Base-by-base conservation (phyloP, 805 yeast species). In the Martiniozyma abietophila region DNA sequence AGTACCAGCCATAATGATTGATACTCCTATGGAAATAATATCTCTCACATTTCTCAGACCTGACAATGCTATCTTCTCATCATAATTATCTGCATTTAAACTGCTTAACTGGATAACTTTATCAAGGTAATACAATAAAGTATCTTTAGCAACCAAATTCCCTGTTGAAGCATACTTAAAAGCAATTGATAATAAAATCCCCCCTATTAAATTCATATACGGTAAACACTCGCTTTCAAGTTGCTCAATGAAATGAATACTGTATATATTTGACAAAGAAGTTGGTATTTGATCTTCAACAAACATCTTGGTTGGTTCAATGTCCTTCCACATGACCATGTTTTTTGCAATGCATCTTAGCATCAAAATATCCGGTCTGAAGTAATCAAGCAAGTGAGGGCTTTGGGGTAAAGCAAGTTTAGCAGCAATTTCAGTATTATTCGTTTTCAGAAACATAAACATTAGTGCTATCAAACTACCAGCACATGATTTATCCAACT, bases 1-100 rank as follows among this genome's bases (percentile, higher is more conserved):
- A n/a, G 86, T 74, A 1, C 96, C 95, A 2, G 95, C 88, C 82
- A 85, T 81, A 0, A 86, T 67, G 18, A 84, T 63, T 0, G 96
- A 71, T 6, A 71, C 54, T 7, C 92, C 69, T 5, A 89, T 53
- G 1, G 78, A 67, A 10, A 85, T 45, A 1, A 79, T 60, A 42
- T 75, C 75, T 31, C 76, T 74, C 21, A 77, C 61, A 22, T 67
- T 69, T 15, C 65, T 57, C 1, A 80, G 69, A 8, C 82, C 69
- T 27, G 63, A 56, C 26, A 64, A 58, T 0, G 84, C 67, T 23
- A 81, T 54, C 35, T 62, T 64, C 39, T 73, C 73, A 46, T 82
- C 89, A 46, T 74, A 73, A 21, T 65, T 69, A 5, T 45, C 48
- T 0, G 73, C 65, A 1, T 66, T 61, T 2, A 64, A 48, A 11